These are phyloP conservation scores for Rhizophagus sp. DNA, from an alignment of 192 early-diverging fungal species.

Conservation along the genomic window DNA sequence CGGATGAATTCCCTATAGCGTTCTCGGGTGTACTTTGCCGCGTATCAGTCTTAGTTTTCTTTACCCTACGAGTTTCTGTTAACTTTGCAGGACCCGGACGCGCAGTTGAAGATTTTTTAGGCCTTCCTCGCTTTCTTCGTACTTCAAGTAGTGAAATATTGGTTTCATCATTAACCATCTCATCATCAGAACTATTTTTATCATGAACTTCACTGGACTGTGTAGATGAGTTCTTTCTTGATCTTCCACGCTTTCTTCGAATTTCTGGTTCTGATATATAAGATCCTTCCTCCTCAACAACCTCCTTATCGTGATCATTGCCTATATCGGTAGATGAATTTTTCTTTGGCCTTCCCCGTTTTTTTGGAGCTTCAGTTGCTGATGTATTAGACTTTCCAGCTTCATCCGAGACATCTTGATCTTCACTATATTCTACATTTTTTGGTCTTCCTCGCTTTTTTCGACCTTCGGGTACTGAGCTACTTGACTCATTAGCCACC, in stretches of 20 bases:
- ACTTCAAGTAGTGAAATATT: background rate
- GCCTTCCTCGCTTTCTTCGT: constrained; percentile 4
- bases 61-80: background rate
- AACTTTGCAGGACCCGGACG: background rate
- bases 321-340: background rate
- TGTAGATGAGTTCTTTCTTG: background rate
- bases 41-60: background rate
- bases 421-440: background rate
- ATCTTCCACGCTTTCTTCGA: background rate
- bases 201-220: background rate
- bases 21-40: background rate
- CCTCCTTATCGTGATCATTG: no score
- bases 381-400: background rate
- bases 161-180: background rate
- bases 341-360: constrained; percentile 8
- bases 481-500: background rate
- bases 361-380: background rate
- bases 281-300: background rate
- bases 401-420: background rate
- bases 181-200: background rate
- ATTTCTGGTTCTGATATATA: background rate
- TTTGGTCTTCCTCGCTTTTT: background rate
- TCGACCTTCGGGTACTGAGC: background rate
- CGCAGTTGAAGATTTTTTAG: background rate
- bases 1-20: background rate